Conservation (phyloP, 495 filamentous ascomycete genomes). For the Hypoxylon subgilvum region DNA sequence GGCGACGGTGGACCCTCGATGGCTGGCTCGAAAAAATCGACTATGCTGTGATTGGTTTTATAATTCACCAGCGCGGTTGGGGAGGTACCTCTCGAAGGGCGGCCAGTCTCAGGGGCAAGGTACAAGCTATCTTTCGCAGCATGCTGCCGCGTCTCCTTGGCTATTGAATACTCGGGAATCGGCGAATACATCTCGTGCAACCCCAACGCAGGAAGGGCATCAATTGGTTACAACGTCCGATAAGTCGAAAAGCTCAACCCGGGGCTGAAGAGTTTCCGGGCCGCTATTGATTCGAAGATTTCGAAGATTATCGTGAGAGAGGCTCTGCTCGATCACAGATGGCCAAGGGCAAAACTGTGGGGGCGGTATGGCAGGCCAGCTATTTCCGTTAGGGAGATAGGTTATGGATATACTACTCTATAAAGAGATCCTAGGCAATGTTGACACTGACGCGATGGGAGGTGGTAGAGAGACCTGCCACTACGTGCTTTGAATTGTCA, state of each 20-base stretch:
- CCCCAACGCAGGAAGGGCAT: not conserved
- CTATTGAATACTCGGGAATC: conserved; percentile 20
- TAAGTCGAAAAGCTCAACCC: conserved; percentile 25
- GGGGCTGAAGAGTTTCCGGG: conserved; percentile 21
- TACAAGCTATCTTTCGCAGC: conserved; percentile 9
- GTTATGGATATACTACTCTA: conserved; percentile 41
- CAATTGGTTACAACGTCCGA: conserved; percentile 16
- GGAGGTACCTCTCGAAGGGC: conserved; percentile 19
- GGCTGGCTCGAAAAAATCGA: conserved; percentile 52
- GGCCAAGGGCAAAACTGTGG: conserved; percentile 32
- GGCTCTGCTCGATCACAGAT: conserved; percentile 27
- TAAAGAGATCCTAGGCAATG: conserved; percentile 32
- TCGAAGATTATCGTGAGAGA: conserved; percentile 30
- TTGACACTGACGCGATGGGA: conserved; percentile 41
- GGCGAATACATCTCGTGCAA: conserved; percentile 36
- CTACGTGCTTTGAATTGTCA: conserved; percentile 39
- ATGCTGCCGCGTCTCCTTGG: conserved; percentile 30
- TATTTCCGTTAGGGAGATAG: conserved; percentile 36
- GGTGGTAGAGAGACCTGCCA: conserved; percentile 36
- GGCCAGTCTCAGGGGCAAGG: conserved; percentile 16
- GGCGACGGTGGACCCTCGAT: conserved; percentile 62
- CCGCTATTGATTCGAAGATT: conserved; percentile 18
- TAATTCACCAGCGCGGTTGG: conserved; percentile 15
- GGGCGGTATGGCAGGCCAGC: conserved; percentile 32
- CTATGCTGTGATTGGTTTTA: conserved; percentile 38